Conservation (phyloP, 495 filamentous ascomycete genomes). For the Aspergillus cavernicola region DNA sequence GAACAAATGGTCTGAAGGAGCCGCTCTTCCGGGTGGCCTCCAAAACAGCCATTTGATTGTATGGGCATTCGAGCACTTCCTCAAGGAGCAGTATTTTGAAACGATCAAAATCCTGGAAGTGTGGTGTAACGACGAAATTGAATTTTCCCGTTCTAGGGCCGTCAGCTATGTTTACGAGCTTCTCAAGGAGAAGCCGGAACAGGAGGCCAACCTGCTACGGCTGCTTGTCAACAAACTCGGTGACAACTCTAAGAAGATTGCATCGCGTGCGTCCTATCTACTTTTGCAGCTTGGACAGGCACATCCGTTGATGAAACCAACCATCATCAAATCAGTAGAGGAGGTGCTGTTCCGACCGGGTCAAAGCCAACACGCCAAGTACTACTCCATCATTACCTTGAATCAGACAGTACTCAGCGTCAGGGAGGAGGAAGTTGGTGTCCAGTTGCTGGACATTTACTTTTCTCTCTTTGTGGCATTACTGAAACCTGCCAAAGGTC, state of each 20-base stretch:
- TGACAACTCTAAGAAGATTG: constrained; percentile 89
- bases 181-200: constrained; percentile 92
- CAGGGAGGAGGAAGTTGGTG: constrained; percentile 78
- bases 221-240: constrained; percentile 94
- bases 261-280: constrained; percentile 85
- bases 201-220: constrained; percentile 89
- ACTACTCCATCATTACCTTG: constrained; percentile 92
- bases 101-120: constrained; percentile 82
- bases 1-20: constrained; percentile 59
- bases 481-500: constrained; percentile 56
- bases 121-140: constrained; percentile 92
- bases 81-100: constrained; percentile 89
- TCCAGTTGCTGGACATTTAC: constrained; percentile 80
- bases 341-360: constrained; percentile 85
- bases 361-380: constrained; percentile 82
- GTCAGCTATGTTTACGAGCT: constrained; percentile 86
- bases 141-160: constrained; percentile 80
- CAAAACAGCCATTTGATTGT: constrained; percentile 71
- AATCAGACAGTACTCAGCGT: constrained; percentile 90
- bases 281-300: constrained; percentile 82
- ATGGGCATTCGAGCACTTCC: constrained; percentile 93
- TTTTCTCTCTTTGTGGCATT: constrained; percentile 78
- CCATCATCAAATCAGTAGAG: constrained; percentile 80
- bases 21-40: constrained; percentile 65
- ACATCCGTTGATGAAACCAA: constrained; percentile 89